These are phyloP conservation scores for Beauveria scarabaeidicola DNA, from an alignment of 2,329 filamentous ascomycete species.

Conservation along the genomic window DNA sequence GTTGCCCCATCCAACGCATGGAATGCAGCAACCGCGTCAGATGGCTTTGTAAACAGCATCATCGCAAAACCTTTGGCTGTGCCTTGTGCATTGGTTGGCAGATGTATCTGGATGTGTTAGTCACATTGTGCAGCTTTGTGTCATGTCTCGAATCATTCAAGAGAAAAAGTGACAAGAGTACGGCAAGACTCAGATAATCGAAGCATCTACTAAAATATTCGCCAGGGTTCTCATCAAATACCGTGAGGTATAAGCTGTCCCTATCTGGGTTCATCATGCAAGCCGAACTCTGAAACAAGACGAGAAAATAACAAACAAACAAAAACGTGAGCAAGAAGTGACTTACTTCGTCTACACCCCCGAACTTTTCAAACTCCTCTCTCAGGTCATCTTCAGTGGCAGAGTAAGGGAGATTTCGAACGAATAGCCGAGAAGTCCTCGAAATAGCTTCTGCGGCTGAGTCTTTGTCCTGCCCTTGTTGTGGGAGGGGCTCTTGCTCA, in stretches of 20 bases:
- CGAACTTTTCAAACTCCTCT: slow-evolving; percentile 62
- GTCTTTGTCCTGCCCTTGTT: slow-evolving; percentile 27
- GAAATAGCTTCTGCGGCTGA: slow-evolving; percentile 52
- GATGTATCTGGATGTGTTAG: slow-evolving; percentile 61
- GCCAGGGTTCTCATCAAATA: slow-evolving; percentile 85
- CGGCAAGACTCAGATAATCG: slow-evolving; percentile 60
- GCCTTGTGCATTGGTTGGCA: slow-evolving; percentile 66
- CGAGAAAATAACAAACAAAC: slow-evolving; percentile 15
- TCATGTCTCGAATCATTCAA: slow-evolving; percentile 14
- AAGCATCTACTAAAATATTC: slow-evolving; percentile 99
- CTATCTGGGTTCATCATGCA: slow-evolving; percentile 98
- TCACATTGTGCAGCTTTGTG: slow-evolving; percentile 7
- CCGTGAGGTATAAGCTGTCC: slow-evolving; percentile 92
- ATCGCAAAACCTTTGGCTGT: slow-evolving; percentile 86
- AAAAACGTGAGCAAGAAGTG: slow-evolving; percentile 2
- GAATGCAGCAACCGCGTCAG: slow-evolving; percentile 70
- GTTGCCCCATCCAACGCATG: slow-evolving; percentile 70
- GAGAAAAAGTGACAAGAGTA: slow-evolving; percentile 18
- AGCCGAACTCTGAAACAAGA: neutral
- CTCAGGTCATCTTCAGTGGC: slow-evolving; percentile 70
- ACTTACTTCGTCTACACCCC: slow-evolving; percentile 80
- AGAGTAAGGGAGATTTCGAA: slow-evolving; percentile 80
- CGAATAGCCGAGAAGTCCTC: slow-evolving; percentile 70
- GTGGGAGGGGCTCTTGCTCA: slow-evolving; percentile 14
- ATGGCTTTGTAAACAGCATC: slow-evolving; percentile 65